These are phyloP conservation scores for Aspergillus sparsus DNA, from an alignment of 495 filamentous ascomycete genomes.

Conservation along the genomic window DNA sequence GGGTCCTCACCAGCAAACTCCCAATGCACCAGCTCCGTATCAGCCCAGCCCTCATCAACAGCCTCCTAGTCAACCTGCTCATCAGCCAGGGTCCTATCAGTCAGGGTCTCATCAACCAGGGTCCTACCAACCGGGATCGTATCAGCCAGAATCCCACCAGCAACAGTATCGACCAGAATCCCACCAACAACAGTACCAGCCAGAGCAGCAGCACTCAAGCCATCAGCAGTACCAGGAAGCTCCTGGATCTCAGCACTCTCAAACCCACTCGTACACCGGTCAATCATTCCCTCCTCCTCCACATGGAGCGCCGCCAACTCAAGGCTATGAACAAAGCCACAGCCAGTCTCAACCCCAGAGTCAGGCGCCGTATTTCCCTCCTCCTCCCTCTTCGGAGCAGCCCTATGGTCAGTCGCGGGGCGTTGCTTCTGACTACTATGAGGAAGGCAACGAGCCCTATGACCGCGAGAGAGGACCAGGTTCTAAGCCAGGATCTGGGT, in stretches of 20 bases:
- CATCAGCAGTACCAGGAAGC: constrained; percentile 7
- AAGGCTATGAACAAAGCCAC: constrained; percentile 20
- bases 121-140: constrained; percentile 13
- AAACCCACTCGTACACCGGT: constrained; percentile 40
- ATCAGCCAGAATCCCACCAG: constrained; percentile 2
- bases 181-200: constrained; percentile 17
- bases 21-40: background rate
- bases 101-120: constrained; percentile 3
- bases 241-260: constrained; percentile 10
- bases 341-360: constrained; percentile 18
- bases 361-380: constrained; percentile 47
- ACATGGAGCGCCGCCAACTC: constrained; percentile 32
- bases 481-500: constrained; percentile 9
- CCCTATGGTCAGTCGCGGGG: constrained; percentile 42
- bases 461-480: constrained; percentile 33
- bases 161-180: constrained; percentile 5
- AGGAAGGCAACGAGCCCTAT: constrained; percentile 28
- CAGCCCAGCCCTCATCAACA: constrained; percentile 17
- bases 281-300: constrained; percentile 50
- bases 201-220: constrained; percentile 3
- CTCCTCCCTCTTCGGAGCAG: constrained; percentile 42
- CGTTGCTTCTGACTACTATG: constrained; percentile 35
- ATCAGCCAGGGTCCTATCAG: constrained; percentile 9
- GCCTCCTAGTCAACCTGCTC: background rate
- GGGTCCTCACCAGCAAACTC: constrained; percentile 17